Evolutionary conservation across 2,329 filamentous ascomycete species (phyloP), one percentile per base, ranked within the genome.

Genomic region (Beauveria pseudobassiana): DNA sequence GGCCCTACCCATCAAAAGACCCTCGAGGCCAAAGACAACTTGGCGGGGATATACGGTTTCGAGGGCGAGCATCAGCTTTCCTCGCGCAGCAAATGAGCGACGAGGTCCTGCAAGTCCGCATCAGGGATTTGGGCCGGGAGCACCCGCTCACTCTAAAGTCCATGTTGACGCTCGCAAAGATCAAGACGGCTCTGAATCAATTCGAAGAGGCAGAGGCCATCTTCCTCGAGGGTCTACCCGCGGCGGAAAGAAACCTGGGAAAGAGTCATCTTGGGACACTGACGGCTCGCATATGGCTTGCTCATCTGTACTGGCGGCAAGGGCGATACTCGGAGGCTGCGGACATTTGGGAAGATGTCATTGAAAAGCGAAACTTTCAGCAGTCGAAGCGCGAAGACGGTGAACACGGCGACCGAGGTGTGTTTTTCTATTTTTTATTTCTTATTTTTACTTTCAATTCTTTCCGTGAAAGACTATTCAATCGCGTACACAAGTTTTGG

Each of bases 71-170:
- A 49, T 22, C 14, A 48, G 42, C 55, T 58, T 5, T 14, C 28
- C 22, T 30, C 42, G 55, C 55, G 24, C 55, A 58, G 22, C 12
- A 46, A 24, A 58, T 58, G 55, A 48, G 55, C 43, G 42, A 49
- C 5, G 55, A 58, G 43, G 43, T 58, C 9, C 14, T 58, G 26
- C 24, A 49, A 7, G 14, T 58, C 28, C 55, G 55, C 43, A 26
- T 34, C 28, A 58, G 7, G 24, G 55, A 58, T 16, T 18, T 58
- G 3, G 43, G 55, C 2, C 55, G 43, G 18, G 55, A 58, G 38
- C 55, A 58, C n/a, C 55, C 55, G 28, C 49, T 49, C n/a, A 58
- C 55, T n/a, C 55, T 58, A 10, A 48, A 58, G 43, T 9, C 55
- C 20, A 48, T 30, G 55, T 24, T 58, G 43, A 58, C 55, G 48